Conservation (phyloP, 169 alveolate genomes). For the Perkinsus olseni region DNA sequence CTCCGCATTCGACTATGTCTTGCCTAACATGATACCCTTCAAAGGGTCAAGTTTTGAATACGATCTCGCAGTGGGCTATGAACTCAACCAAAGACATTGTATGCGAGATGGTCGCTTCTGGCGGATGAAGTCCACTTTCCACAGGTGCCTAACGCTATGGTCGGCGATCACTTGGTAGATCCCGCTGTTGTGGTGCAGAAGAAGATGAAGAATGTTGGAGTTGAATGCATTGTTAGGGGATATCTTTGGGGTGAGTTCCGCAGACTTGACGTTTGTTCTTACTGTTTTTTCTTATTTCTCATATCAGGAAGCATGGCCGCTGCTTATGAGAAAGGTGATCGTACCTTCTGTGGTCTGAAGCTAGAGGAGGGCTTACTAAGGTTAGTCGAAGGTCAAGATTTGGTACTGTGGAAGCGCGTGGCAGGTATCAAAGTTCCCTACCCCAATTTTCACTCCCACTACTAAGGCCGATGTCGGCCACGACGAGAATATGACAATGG, state of each 20-base stretch:
- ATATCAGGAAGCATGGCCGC: conserved; percentile 26
- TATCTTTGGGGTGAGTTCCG: conserved; percentile 26
- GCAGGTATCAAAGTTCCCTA: conserved; percentile 28
- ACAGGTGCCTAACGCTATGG: conserved; percentile 27
- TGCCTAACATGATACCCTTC: conserved; percentile 34
- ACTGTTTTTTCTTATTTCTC: no score
- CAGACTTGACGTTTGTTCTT: no score
- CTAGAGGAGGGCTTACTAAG: conserved; percentile 27
- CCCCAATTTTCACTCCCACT: conserved; percentile 39
- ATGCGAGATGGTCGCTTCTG: neutral
- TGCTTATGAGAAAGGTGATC: conserved; percentile 36
- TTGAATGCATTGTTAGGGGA: conserved; percentile 36
- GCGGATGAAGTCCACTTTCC: conserved; percentile 13
- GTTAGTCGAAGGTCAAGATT: no score
- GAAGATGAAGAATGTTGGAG: conserved; percentile 25
- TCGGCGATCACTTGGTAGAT: neutral
- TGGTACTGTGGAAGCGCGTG: no score
- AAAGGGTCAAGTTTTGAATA: conserved; percentile 32
- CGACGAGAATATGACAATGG: conserved; percentile 22
- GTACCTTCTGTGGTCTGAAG: conserved; percentile 30
- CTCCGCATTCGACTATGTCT: conserved; percentile 25
- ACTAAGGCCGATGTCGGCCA: conserved; percentile 41
- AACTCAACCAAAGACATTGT: conserved; percentile 12
- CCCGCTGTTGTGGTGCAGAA: conserved; percentile 35
- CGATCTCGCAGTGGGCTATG: conserved; percentile 24